A percentile compares a stretch with the other conserved stretches of the same genome.
phyloP scores from a whole-genome alignment of 176 grass and related monocot species.

The Neostapfia colusana region DNA sequence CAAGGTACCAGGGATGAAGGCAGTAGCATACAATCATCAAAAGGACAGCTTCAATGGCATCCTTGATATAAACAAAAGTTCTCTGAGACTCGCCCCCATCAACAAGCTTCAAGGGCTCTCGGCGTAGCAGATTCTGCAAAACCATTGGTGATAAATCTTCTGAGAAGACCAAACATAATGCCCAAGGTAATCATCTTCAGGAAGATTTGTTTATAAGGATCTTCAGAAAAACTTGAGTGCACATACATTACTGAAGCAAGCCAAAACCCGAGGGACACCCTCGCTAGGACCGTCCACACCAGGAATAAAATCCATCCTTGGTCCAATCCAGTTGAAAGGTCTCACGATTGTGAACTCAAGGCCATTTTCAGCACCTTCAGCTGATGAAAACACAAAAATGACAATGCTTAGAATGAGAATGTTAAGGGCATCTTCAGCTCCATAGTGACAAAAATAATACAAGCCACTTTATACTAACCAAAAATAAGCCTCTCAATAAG shows the following conservation, averaged over 20 bases:
- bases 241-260: constrained; percentile 97
- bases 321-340: constrained; percentile 99
- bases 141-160: constrained; percentile 30
- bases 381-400: constrained; percentile 44
- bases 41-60: constrained; percentile 96
- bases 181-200: neutral
- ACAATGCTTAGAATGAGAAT: neutral
- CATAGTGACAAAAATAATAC: neutral
- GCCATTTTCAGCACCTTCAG: constrained; percentile 86
- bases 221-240: neutral
- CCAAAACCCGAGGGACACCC: constrained; percentile 92
- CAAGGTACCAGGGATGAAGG: neutral
- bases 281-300: constrained; percentile 95
- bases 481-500: constrained; percentile 97
- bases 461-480: constrained; percentile 42
- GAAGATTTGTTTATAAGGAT: neutral
- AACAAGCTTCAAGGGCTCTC: constrained; percentile 85
- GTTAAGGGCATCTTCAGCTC: constrained; percentile 1
- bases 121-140: constrained; percentile 81
- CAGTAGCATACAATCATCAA: constrained; percentile 74
- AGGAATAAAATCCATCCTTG: constrained; percentile 99
- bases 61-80: constrained; percentile 97
- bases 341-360: constrained; percentile 95
- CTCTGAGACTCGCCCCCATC: constrained; percentile 88
- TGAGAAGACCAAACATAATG: constrained; percentile 7